phyloP scores from a whole-genome alignment of 2,329 filamentous ascomycete genomes.

The Paramyrothecium sp. region DNA sequence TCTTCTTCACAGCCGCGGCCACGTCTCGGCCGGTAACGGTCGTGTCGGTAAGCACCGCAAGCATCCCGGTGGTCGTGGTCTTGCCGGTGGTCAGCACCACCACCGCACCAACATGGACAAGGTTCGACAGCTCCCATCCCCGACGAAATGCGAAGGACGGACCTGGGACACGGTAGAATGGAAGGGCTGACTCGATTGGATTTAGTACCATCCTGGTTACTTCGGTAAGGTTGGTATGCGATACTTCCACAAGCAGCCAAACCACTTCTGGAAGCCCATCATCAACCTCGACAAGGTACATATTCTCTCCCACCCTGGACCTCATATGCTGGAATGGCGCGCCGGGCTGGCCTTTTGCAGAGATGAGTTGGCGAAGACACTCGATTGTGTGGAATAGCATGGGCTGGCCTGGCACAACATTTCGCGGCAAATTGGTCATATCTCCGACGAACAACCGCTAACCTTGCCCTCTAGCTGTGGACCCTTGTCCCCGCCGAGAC shows the following conservation, averaged over 20 bases:
- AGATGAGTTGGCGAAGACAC: neutral
- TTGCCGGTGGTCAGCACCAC: conserved; percentile 99
- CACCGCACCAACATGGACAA: conserved; percentile 62
- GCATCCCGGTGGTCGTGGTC: conserved; percentile 78
- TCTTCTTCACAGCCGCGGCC: conserved; percentile 70
- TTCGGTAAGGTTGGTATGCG: conserved; percentile 97
- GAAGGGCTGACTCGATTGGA: conserved; percentile 22
- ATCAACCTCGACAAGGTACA: conserved; percentile 97
- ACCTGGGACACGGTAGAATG: conserved; percentile 12
- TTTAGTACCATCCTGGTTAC: conserved; percentile 95
- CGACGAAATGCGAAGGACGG: conserved; percentile 20
- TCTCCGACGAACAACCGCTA: neutral
- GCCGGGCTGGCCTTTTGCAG: neutral
- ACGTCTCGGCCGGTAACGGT: conserved; percentile 98
- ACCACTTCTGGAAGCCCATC: conserved; percentile 97
- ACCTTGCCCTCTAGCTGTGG: conserved; percentile 68
- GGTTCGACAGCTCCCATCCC: conserved; percentile 61
- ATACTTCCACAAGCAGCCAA: conserved; percentile 94
- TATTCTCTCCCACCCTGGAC: conserved; percentile 14
- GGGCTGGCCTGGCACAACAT: too few species aligned
- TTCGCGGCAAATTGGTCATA: neutral
- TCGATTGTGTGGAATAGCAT: too few species aligned
- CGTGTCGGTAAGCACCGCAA: conserved; percentile 99
- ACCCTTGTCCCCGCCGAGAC: conserved; percentile 89
- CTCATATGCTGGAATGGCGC: conserved; percentile 3